Percentiles rank a stretch among this genome's conserved stretches.
Evolutionary conservation across 495 filamentous ascomycete genomes (phyloP).

Genomic region (Penicillium bovifimosum): DNA sequence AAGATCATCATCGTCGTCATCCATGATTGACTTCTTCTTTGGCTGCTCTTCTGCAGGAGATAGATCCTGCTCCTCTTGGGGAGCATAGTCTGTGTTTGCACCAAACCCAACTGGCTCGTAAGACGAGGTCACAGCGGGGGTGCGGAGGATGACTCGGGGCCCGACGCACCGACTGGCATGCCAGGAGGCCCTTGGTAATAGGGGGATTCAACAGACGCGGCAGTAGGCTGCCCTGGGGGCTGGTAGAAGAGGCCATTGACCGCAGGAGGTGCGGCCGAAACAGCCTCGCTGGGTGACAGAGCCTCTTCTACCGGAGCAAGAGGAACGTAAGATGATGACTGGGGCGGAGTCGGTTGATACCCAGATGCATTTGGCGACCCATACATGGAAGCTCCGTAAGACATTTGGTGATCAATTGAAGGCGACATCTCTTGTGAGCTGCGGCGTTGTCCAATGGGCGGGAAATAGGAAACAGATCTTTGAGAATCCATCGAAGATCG

Average conservation of each 20-base stretch:
- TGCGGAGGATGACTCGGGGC: conserved; percentile 7
- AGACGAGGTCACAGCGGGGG: not conserved
- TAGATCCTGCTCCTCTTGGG: conserved; percentile 31
- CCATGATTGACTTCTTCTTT: conserved; percentile 77
- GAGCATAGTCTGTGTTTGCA: conserved; percentile 16
- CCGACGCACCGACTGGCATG: conserved; percentile 21
- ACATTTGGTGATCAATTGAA: conserved; percentile 31
- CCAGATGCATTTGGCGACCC: conserved; percentile 33
- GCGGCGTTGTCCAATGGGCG: conserved; percentile 32
- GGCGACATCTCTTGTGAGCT: conserved; percentile 38
- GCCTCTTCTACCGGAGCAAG: conserved; percentile 44
- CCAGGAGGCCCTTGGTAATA: conserved; percentile 24
- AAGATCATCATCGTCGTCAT: conserved; percentile 59
- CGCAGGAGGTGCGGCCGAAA: conserved; percentile 17
- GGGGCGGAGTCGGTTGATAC: conserved; percentile 47
- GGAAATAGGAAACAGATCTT: conserved; percentile 30
- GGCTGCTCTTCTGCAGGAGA: conserved; percentile 47
- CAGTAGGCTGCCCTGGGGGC: conserved; percentile 13
- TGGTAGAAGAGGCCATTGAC: conserved; percentile 27
- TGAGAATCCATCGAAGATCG: conserved; percentile 46
- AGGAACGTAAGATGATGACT: conserved; percentile 45
- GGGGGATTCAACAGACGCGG: conserved; percentile 11
- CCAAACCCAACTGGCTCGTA: conserved; percentile 38
- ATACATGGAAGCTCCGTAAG: conserved; percentile 27
- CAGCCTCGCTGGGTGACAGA: conserved; percentile 19